phyloP scores from a whole-genome alignment of 306 rosid genomes.

The Dryas alaskensis region DNA sequence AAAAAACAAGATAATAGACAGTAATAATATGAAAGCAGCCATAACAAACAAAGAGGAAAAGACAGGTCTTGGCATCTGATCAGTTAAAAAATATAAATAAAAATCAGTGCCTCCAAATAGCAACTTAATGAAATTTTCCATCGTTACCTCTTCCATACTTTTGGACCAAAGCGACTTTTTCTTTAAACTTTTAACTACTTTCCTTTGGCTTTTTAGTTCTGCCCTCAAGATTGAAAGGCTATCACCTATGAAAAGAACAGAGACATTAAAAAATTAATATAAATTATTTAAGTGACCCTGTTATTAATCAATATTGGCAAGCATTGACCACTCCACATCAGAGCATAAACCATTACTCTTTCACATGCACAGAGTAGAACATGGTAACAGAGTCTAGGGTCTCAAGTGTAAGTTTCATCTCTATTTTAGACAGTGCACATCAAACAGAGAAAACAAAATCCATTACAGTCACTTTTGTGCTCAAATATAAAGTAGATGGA shows the following conservation, averaged over 20 bases:
- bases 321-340: not conserved
- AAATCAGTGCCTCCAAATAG: slow-evolving; percentile 9
- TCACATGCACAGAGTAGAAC: not conserved
- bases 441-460: not conserved
- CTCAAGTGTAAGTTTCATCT: not conserved
- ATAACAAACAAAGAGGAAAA: not conserved
- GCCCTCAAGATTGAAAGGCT: slow-evolving; percentile 50
- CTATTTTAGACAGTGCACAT: not conserved
- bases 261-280: not conserved
- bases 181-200: slow-evolving; percentile 63
- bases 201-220: slow-evolving; percentile 66
- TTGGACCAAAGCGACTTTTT: slow-evolving; percentile 83
- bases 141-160: slow-evolving; percentile 83
- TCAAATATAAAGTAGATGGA: not conserved
- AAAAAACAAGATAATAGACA: not conserved
- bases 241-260: slow-evolving; percentile 48
- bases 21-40: not conserved
- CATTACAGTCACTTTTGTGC: not conserved
- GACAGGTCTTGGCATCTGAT: not conserved
- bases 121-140: slow-evolving; percentile 21
- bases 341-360: not conserved
- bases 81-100: not conserved
- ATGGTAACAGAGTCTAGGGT: not conserved
- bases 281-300: not conserved
- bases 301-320: not conserved